Conservation (phyloP, 2,329 filamentous ascomycete genomes). For the Fusarium illudens region DNA sequence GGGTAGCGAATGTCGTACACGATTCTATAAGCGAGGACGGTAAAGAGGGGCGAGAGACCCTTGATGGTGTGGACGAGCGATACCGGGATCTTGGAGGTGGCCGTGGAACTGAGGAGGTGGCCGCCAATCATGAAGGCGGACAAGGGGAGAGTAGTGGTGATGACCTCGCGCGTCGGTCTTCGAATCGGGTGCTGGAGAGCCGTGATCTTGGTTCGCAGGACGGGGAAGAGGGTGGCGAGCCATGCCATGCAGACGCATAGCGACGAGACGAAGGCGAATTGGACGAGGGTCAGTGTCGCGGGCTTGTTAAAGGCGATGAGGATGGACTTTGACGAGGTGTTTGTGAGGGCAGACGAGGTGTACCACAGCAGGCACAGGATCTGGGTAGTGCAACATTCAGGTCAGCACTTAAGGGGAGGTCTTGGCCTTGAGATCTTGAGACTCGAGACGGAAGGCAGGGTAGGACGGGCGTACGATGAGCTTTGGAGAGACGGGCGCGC, state of each 20-base stretch:
- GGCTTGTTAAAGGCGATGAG: constrained; percentile 90
- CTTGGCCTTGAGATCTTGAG: constrained; percentile 3
- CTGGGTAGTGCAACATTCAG: constrained; percentile 58
- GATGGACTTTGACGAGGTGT: constrained; percentile 97
- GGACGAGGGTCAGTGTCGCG: constrained; percentile 88
- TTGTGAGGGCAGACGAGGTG: constrained; percentile 91
- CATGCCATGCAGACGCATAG: constrained; percentile 85
- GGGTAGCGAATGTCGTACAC: constrained; percentile 91
- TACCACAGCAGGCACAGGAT: constrained; percentile 91
- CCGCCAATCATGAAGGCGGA: constrained; percentile 93
- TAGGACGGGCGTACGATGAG: constrained; percentile 72
- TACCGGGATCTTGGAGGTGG: constrained; percentile 93
- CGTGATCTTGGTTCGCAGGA: constrained; percentile 74
- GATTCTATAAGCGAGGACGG: constrained; percentile 89
- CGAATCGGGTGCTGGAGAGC: constrained; percentile 86
- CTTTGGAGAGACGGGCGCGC: constrained; percentile 86
- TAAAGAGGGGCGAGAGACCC: constrained; percentile 93
- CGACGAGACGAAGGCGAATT: constrained; percentile 91
- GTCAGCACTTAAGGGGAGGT: constrained; percentile 23
- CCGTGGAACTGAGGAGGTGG: constrained; percentile 92
- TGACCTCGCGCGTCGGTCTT: constrained; percentile 79
- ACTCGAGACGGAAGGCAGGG: constrained; percentile 8
- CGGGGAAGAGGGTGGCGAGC: constrained; percentile 76
- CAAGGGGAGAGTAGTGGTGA: constrained; percentile 87
- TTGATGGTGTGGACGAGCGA: constrained; percentile 99